Evolutionary conservation across 129 eudicot genomes (phyloP).

Genomic region (Flaveria trinervia): DNA sequence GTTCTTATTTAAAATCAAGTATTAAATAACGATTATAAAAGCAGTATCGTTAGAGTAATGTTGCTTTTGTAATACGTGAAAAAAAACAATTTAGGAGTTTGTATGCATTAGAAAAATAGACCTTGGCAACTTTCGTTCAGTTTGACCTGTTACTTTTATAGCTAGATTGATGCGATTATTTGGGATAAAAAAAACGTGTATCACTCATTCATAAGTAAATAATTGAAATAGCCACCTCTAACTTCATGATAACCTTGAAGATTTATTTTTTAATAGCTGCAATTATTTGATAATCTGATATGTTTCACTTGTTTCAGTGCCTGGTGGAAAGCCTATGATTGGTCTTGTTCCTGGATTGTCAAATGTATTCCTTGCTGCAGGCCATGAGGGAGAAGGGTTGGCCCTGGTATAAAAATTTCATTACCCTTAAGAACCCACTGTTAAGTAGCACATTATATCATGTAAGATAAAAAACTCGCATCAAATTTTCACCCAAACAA

Average conservation of each 20-base stretch:
- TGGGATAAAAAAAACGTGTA: background rate
- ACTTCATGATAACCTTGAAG: background rate
- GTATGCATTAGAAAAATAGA: constrained; percentile 10
- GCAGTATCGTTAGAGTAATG: background rate
- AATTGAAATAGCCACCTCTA: background rate
- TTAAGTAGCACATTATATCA: background rate
- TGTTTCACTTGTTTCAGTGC: constrained; percentile 52
- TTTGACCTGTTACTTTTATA: background rate
- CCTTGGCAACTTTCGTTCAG: background rate
- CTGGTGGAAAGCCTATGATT: constrained; percentile 92
- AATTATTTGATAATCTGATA: background rate
- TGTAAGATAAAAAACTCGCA: background rate
- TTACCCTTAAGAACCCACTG: constrained; percentile 10
- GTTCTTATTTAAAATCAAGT: too few relatives aligned
- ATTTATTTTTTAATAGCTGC: background rate
- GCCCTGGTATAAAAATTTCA: constrained; percentile 57
- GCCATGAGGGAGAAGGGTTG: constrained; percentile 99
- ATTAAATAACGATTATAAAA: background rate
- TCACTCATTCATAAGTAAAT: background rate
- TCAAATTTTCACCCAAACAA: background rate
- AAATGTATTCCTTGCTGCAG: constrained; percentile 81
- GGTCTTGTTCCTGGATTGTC: constrained; percentile 80
- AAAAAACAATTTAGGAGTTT: background rate
- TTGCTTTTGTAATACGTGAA: background rate
- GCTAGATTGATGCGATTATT: background rate